Conservation (phyloP, 169 alveolate genomes). For the Plasmodium gaboni region DNA sequence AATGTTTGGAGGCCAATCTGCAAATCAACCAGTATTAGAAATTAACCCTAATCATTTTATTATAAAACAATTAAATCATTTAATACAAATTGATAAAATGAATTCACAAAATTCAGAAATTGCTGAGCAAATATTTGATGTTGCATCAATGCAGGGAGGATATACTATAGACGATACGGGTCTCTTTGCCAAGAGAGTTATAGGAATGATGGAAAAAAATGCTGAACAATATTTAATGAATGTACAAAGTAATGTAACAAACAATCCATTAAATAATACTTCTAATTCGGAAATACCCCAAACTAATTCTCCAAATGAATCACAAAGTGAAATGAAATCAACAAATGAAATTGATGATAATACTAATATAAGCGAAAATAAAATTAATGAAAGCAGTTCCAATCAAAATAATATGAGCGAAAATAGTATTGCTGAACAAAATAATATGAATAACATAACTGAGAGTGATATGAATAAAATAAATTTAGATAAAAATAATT, state of each 20-base stretch:
- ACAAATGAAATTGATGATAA: too few relatives aligned
- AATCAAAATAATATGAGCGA: neutral
- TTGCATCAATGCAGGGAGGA: slow-evolving; percentile 89
- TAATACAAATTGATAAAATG: slow-evolving; percentile 83
- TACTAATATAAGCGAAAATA: neutral
- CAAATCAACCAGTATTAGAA: slow-evolving; percentile 95
- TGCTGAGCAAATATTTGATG: slow-evolving; percentile 85
- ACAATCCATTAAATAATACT: slow-evolving; percentile 1
- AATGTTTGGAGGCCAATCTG: slow-evolving; percentile 89
- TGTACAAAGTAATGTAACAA: slow-evolving; percentile 41
- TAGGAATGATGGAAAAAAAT: slow-evolving; percentile 86
- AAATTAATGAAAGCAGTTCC: slow-evolving; percentile 1
- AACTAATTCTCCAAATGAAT: slow-evolving; percentile 8
- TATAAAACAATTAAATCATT: slow-evolving; percentile 89
- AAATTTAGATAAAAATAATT: slow-evolving; percentile 1
- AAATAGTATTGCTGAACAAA: neutral
- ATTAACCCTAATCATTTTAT: slow-evolving; percentile 96
- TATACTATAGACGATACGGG: slow-evolving; percentile 88
- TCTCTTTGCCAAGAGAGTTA: slow-evolving; percentile 84
- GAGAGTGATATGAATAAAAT: slow-evolving; percentile 9
- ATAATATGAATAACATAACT: neutral
- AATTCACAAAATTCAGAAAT: slow-evolving; percentile 82
- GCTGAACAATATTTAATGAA: slow-evolving; percentile 78
- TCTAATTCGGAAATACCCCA: neutral
- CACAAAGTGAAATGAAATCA: neutral